Evolutionary conservation across 2,329 filamentous ascomycete species (phyloP), one percentile per base, ranked within the genome.

Genomic region (Hypomyces rosellus): DNA sequence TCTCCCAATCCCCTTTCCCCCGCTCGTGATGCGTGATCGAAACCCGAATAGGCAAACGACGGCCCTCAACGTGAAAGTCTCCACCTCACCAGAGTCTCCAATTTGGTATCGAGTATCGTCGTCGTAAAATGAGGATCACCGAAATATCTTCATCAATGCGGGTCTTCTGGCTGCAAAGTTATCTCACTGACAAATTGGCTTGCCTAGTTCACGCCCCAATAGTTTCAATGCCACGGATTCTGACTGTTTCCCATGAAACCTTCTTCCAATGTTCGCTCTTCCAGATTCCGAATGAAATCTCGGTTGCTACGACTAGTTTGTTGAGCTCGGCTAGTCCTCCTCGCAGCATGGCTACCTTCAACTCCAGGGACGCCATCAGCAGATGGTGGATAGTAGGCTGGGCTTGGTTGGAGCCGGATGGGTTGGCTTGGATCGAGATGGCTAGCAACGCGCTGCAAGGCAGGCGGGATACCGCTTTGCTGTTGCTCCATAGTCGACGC

Each of bases 401-500:
- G 93, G 60, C 90, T 96, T 2, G 93, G 93, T 65, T 99, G 93
- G 50, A 97, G 71, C 45, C 93, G 82, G 61, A 99, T 97, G 0
- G 93, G 93, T 53, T 91, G 88, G 60, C 84, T 97, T 2, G 93
- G 93, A 63, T 99, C 93, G 41, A 99, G 80, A 68, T 97, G 92
- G 65, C 90, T 96, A 39, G 93, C 93, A 18, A 99, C 93, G 59
- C 93, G 81, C 69, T 99, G 93, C 52, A 99, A 89, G 3, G 91
- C 85, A 13, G 88, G 85, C 5, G 93, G 93, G 52, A 99, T 96
- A 2, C 92, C 92, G 55, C 87, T 91, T 63, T 91, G 87, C 62
- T 95, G 89, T 65, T 93, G 89, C 63, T 97, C 93, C 86, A 97
- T 95, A 3, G 93, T 99, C 41, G 91, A 93, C 38, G 93, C 91